phyloP scores from a whole-genome alignment of 768 basidiomycete genomes.

The Heimioporus sp. region DNA sequence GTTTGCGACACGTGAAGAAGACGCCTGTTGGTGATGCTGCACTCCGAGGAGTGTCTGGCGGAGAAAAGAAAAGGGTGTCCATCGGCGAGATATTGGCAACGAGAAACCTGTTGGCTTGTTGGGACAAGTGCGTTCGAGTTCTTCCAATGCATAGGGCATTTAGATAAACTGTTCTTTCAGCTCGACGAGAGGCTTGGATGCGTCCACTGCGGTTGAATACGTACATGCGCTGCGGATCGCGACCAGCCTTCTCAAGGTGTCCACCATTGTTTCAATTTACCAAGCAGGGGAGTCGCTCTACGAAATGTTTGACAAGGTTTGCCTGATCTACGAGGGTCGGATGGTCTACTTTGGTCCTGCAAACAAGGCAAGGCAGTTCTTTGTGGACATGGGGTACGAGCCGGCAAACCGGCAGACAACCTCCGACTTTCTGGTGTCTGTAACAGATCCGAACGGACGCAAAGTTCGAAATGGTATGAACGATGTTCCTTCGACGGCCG shows the following conservation, averaged over 20 bases:
- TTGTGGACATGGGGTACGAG: constrained; percentile 54
- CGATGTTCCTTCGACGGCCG: constrained; percentile 43
- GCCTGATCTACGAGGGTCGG: constrained; percentile 57
- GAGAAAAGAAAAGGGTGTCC: constrained; percentile 81
- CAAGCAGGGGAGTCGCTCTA: constrained; percentile 77
- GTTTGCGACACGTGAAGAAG: constrained; percentile 66
- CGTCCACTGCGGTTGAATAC: constrained; percentile 74
- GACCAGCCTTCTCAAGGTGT: constrained; percentile 49
- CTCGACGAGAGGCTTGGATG: constrained; percentile 63
- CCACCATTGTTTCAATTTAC: constrained; percentile 82
- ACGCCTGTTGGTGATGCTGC: constrained; percentile 81
- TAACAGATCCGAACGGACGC: constrained; percentile 65
- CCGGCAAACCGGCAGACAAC: constrained; percentile 60
- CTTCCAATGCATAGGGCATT: constrained; percentile 27
- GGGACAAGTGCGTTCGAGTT: constrained; percentile 58
- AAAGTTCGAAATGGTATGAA: constrained; percentile 34
- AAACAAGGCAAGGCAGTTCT: constrained; percentile 52
- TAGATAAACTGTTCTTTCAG: constrained; percentile 50
- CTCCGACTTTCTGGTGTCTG: constrained; percentile 57
- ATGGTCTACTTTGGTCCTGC: constrained; percentile 63
- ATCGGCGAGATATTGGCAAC: constrained; percentile 73
- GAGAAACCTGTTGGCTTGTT: constrained; percentile 69
- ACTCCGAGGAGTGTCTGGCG: constrained; percentile 71
- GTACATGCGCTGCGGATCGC: constrained; percentile 66
- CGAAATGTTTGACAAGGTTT: constrained; percentile 68